phyloP scores from a whole-genome alignment of 1,284 basidiomycete genomes.

The Melampsora americana region DNA sequence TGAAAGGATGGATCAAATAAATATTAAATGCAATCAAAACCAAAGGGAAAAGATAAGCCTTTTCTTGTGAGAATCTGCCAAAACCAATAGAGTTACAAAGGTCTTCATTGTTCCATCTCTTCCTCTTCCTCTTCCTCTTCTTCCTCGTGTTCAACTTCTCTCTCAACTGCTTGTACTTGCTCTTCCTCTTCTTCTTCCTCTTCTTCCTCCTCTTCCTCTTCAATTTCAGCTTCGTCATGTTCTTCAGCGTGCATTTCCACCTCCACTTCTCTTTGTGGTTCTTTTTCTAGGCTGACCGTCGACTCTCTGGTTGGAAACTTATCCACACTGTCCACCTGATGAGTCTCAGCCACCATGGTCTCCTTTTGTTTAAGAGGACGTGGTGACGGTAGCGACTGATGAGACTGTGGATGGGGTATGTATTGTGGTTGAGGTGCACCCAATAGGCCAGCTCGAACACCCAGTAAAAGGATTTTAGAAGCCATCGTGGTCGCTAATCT shows the following conservation, averaged over 20 bases:
- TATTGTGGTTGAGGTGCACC: constrained; percentile 11
- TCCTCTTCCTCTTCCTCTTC: constrained; percentile 5
- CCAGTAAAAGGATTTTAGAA: constrained; percentile 31
- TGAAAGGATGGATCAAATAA: no score
- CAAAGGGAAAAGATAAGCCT: no score
- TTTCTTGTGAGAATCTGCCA: no score
- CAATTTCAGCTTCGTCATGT: background rate
- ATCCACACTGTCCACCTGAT: background rate
- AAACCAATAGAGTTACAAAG: no score
- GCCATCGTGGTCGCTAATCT: constrained; percentile 42
- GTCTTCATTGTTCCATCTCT: background rate
- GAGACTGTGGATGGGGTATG: background rate
- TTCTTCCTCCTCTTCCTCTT: constrained; percentile 8
- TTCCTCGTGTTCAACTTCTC: background rate
- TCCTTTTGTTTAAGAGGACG: background rate
- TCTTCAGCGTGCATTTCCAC: background rate
- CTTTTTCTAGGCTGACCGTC: background rate
- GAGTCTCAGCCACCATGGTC: background rate
- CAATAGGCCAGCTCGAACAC: constrained; percentile 34
- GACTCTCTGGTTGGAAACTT: background rate
- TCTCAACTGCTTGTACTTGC: background rate
- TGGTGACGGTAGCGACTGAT: background rate
- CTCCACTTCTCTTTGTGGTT: background rate
- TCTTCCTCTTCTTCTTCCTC: background rate
- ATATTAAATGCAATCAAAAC: no score